Evolutionary conservation across 192 early-diverging fungal species (phyloP), one percentile per base, ranked within the genome.

Genomic region (Kickxella alabastrina): DNA sequence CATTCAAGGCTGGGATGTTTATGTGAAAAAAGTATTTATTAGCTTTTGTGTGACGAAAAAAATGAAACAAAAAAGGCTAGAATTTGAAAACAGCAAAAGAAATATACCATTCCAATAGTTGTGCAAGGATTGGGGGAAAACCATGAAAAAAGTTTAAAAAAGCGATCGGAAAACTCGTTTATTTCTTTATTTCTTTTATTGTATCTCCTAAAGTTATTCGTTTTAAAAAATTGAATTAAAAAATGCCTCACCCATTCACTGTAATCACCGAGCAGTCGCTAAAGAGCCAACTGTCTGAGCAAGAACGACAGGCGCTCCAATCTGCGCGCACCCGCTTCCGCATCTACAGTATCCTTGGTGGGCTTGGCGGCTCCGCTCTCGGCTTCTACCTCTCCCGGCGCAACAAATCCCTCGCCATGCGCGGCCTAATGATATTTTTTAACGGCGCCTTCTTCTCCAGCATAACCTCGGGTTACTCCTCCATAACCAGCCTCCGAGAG

Each of bases 301-400:
- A 32, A 1, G 70, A 74, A 46, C 38, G 39, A 6, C 32, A 46
- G 36, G 63, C 47, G 0, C 36, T 74, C 1, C 25, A 49, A 18
- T 14, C 35, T 14, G 70, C 52, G 15, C 45, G 29, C 12, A 4
- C 24, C 1, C 49, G 54, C 22, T 17, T 49, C 24, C 21, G 28
- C 1, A 2, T 25, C 0, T 54, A 23, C 34, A 17, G 29, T 10
- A 3, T 51, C 4, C 2, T 58, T 3, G 70, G 70, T 5, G 29
- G 46, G 14, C 46, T 25, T 4, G 29, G 23, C 10, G 70, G 70
- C 18, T 50, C 35, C 19, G 36, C 49, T 9, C n/a, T 65, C 2
- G 70, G 70, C 7, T 62, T 44, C 38, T 46, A 43, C 14, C 32
- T 74, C 18, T 37, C 63, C 4, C 37, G 63, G 22, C 58, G 63